These are phyloP conservation scores for Cicer pinnatifidum DNA, from an alignment of 306 rosid species.

Conservation along the genomic window DNA sequence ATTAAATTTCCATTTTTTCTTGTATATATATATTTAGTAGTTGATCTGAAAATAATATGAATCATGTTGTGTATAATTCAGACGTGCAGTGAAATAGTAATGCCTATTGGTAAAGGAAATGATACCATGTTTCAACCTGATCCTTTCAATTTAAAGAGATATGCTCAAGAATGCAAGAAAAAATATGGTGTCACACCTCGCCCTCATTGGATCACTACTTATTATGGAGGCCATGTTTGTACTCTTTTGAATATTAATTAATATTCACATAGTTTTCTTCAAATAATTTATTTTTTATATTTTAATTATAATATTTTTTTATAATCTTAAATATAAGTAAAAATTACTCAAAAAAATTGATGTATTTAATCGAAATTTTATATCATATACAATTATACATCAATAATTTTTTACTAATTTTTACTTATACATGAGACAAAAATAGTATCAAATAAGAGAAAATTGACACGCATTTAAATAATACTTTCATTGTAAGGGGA, in stretches of 20 bases:
- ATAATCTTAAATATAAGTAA: too few species aligned
- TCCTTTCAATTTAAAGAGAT: constrained; percentile 39
- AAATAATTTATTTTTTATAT: background rate
- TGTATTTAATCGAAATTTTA: too few species aligned
- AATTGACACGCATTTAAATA: background rate
- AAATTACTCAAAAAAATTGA: too few species aligned
- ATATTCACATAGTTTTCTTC: background rate
- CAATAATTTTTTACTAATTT: too few species aligned
- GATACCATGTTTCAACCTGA: constrained; percentile 54
- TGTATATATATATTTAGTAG: too few species aligned
- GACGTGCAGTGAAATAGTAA: constrained; percentile 60
- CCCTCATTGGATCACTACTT: constrained; percentile 64
- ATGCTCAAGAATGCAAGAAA: constrained; percentile 37
- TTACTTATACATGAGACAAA: too few species aligned
- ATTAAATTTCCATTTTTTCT: too few species aligned
- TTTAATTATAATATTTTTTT: background rate
- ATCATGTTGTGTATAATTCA: background rate
- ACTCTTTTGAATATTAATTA: background rate
- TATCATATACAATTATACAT: too few species aligned
- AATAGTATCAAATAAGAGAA: background rate
- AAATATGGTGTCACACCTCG: constrained; percentile 64
- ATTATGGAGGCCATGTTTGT: constrained; percentile 76
- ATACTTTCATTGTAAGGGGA: background rate
- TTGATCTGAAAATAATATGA: background rate
- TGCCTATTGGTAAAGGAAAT: constrained; percentile 44